Percentiles rank a stretch among this genome's conserved stretches.
These are phyloP conservation scores for Mercurialis annua DNA, from an alignment of 345 rosid species.

Conservation along the genomic window DNA sequence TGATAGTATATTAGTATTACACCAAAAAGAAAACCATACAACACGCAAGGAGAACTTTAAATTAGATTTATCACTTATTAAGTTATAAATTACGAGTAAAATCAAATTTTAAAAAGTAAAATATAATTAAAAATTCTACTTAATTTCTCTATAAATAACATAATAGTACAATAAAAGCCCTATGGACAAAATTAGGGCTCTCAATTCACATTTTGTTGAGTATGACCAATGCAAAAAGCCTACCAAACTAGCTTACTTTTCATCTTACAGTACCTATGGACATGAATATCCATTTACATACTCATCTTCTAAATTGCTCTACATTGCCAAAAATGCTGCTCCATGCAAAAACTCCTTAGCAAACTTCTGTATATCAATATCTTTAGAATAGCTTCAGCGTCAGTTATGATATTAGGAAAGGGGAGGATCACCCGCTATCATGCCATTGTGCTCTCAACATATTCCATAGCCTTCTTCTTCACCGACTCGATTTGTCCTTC, in stretches of 20 bases:
- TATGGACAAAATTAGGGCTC: neutral
- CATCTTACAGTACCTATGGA: neutral
- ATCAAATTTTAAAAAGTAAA: no score
- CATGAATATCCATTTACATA: neutral
- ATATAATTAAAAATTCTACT: no score
- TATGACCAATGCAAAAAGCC: neutral
- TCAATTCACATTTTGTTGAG: neutral
- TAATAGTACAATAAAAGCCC: neutral
- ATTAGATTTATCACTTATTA: no score
- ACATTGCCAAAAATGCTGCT: neutral
- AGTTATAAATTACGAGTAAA: no score
- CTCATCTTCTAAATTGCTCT: neutral
- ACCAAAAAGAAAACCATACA: no score
- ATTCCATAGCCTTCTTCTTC: constrained; percentile 80
- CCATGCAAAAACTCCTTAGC: neutral
- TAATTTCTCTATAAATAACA: no score
- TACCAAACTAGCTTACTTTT: neutral
- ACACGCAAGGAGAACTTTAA: no score
- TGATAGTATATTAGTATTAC: no score
- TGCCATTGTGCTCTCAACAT: constrained; percentile 53
- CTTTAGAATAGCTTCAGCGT: neutral
- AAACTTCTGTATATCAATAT: neutral
- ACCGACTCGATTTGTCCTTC: constrained; percentile 61
- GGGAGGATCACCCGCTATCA: constrained; percentile 6
- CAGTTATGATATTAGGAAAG: neutral